Conservation (phyloP, 1,284 basidiomycete species). For the Vanrija sp. region DNA sequence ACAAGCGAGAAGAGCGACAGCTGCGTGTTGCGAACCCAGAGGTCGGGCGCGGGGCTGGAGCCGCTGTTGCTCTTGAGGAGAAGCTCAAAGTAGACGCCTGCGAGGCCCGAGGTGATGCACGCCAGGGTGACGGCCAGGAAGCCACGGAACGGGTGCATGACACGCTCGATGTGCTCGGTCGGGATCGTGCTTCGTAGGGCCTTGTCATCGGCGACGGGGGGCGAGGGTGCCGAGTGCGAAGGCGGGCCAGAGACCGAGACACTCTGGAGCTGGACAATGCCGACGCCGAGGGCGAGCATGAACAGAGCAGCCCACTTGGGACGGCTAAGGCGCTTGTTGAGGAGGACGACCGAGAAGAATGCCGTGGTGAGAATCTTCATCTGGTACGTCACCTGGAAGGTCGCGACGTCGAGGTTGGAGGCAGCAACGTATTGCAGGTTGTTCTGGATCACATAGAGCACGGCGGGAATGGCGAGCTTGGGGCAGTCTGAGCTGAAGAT, state of each 20-base stretch:
- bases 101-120: constrained; percentile 94
- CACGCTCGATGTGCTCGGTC: background rate
- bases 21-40: constrained; percentile 97
- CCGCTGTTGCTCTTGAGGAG: constrained; percentile 73
- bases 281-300: constrained; percentile 84
- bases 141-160: constrained; percentile 75
- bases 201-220: background rate
- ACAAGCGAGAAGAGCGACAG: constrained; percentile 89
- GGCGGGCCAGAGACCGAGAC: constrained; percentile 20
- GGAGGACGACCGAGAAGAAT: constrained; percentile 81
- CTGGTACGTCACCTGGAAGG: constrained; percentile 84
- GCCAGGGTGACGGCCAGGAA: constrained; percentile 79
- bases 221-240: background rate
- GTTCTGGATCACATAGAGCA: constrained; percentile 95
- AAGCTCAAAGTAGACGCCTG: constrained; percentile 98
- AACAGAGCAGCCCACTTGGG: constrained; percentile 80
- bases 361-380: constrained; percentile 98
- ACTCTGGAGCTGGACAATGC: constrained; percentile 82
- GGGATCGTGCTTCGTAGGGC: background rate
- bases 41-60: constrained; percentile 53
- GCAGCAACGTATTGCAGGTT: constrained; percentile 93
- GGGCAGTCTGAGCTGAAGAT: constrained; percentile 83
- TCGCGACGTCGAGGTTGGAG: constrained; percentile 86
- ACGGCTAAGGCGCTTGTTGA: constrained; percentile 71
- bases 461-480: constrained; percentile 93